A percentile compares a stretch with the other conserved stretches of the same genome.
phyloP scores from a whole-genome alignment of 2,329 filamentous ascomycete species.

The Thielaviopsis musarum region DNA sequence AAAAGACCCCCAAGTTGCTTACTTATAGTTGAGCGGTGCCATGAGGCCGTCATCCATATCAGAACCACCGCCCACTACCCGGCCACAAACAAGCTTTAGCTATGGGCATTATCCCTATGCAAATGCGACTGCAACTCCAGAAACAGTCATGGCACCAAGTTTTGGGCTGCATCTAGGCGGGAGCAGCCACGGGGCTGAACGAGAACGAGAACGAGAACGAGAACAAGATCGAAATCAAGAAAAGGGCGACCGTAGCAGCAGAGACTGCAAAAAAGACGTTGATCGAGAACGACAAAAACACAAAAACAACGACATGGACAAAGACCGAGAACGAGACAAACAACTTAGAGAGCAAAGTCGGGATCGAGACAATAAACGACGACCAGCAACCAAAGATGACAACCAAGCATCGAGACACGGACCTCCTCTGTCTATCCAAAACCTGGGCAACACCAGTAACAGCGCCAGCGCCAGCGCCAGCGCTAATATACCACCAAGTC shows the following conservation, averaged over 20 bases:
- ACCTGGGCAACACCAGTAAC: slow-evolving; percentile 5
- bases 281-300: background rate
- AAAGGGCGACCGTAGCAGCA: background rate
- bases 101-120: background rate
- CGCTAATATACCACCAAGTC: background rate
- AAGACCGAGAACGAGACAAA: background rate
- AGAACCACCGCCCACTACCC: background rate
- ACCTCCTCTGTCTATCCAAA: slow-evolving; percentile 10
- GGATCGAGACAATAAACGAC: background rate
- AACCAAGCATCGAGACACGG: slow-evolving; percentile 6
- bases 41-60: background rate
- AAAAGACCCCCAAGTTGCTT: background rate
- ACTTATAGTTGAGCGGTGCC: background rate
- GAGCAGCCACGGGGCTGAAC: background rate
- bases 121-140: background rate
- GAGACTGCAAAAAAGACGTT: background rate
- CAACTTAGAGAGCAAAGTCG: background rate
- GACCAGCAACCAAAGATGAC: slow-evolving; percentile 1
- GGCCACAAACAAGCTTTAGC: background rate
- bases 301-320: background rate
- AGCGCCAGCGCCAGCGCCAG: background rate
- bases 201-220: background rate
- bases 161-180: background rate
- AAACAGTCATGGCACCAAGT: background rate
- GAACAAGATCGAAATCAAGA: background rate